Base-by-base conservation (phyloP, 768 basidiomycete species). In the Tricholoma hemisulphureum region DNA sequence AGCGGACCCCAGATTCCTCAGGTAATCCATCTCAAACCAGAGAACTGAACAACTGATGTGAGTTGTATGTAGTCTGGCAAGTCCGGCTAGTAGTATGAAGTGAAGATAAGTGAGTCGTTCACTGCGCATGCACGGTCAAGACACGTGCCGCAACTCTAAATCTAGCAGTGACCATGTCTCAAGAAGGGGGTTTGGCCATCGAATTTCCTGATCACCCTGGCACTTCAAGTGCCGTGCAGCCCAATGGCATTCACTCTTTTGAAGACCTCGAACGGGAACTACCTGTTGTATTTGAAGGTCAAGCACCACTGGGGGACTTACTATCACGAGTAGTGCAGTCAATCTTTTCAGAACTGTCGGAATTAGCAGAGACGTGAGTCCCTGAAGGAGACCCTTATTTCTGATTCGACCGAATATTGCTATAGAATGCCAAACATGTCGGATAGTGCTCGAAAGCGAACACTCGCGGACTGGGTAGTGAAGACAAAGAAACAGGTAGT, bases 401-500 rank as follows among this genome's bases (percentile, higher is more conserved):
- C 28, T 28, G 35, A 39, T 32, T 4, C 16, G 23, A 49, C 13
- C 55, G 48, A 43, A 32, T 59, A 21, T 57, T 39, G 37, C 39
- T 56, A 18, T 58, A 87, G 85, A 16, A 83, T 93, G 77, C 91
- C 90, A 43, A 87, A 87, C 66, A 89, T 89, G 87, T 91, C 90
- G 13, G 91, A 93, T 65, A 74, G 73, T 20, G 88, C 86, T 51
- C 83, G 93, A 52, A 95, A 95, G 66, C 84, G 90, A 32, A 85
- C 82, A 16, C 74, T 95, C 29, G 91, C 91, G 2, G 92, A 95
- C 62, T 95, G 90, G 84, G 92, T 93, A 0, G 88, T 93, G n/a
- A 86, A 88, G 69, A 91, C 83, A 5, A 91, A 95, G 73, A 89
- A 93, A 65, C 93, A 96, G 65, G 84, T 93, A 31, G 88, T 93